Base-by-base conservation (phyloP, 129 eudicot species). In the Pittosporum tobira region DNA sequence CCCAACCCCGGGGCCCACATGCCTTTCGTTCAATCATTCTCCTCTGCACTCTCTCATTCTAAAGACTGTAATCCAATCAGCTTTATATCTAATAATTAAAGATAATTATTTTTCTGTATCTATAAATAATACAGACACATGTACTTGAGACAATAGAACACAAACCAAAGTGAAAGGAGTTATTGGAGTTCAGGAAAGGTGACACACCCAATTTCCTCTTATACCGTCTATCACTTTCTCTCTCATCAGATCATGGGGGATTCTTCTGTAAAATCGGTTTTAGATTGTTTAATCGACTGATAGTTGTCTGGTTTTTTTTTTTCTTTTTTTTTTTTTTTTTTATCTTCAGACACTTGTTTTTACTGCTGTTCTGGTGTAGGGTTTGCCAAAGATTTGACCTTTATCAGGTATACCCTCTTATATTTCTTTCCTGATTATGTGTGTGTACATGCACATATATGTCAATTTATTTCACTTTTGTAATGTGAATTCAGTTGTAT, bases 201-300 rank as follows among this genome's bases (percentile, higher is more conserved):
- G 13, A 9, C 10, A 22, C 34, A 21, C 10, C 30, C 8, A 63
- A 14, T 50, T 51, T 26, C 37, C 25, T 24, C 23, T n/a, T 73
- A 69, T 59, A 48, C 73, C 53, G 43, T 52, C 62, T 61, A 60
- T 66, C 38, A 66, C 52, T 65, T 63, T 53, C 56, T 65, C 51
- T 66, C 28, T 65, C 57, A 59, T 71, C 54, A 58, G 84, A 78
- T 73, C 84, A 78, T 61, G 67, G 62, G n/a, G 45, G 69, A 56
- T 72, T 62, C 58, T 63, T 66, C 26, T 31, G 51, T 63, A 22
- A 73, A 52, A 59, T 69, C 59, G n/a, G 61, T 46, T 69, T 27
- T 45, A 25, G 69, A 57, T 74, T 74, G 23, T 68, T 44, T 27
- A n/a, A n/a, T n/a, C n/a, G n/a, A n/a, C n/a, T n/a, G n/a, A n/a